Evolutionary conservation across 345 rosid species (phyloP).

Genomic region (Cardiospermum halicacabum): DNA sequence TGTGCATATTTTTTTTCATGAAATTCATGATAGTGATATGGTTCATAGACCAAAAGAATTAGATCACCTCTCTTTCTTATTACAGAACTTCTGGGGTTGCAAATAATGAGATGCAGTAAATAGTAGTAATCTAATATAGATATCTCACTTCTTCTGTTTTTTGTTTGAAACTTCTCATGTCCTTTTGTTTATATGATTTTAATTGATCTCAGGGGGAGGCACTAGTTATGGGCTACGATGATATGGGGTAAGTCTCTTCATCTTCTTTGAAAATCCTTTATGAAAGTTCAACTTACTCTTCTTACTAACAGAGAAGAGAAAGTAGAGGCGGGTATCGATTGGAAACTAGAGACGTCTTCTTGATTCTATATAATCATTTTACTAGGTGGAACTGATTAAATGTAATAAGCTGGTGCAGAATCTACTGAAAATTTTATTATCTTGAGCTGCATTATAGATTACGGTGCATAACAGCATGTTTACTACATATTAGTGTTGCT

Average conservation of each 20-base stretch:
- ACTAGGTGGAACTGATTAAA: background rate
- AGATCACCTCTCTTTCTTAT: background rate
- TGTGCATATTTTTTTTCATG: too few species aligned
- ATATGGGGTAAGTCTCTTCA: slow-evolving; percentile 75
- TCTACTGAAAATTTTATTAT: background rate
- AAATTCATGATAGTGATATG: too few species aligned
- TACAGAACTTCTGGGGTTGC: background rate
- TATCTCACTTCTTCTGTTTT: too few species aligned
- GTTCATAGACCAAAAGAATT: too few species aligned
- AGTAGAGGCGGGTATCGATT: background rate
- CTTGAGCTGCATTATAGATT: background rate
- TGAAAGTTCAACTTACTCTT: slow-evolving; percentile 7
- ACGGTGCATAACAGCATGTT: background rate
- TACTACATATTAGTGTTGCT: background rate
- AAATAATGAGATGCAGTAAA: background rate
- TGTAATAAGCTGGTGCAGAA: slow-evolving; percentile 6
- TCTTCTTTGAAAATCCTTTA: slow-evolving; percentile 1
- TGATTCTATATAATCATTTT: background rate
- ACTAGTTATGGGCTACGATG: slow-evolving; percentile 96
- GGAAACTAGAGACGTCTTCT: background rate
- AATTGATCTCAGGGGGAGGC: slow-evolving; percentile 85
- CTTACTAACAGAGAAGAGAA: background rate
- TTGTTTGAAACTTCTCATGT: background rate
- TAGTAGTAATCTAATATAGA: background rate
- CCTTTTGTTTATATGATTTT: slow-evolving; percentile 15